These are phyloP conservation scores for Stereocaulon alpinum DNA, from an alignment of 495 filamentous ascomycete genomes.

Conservation along the genomic window DNA sequence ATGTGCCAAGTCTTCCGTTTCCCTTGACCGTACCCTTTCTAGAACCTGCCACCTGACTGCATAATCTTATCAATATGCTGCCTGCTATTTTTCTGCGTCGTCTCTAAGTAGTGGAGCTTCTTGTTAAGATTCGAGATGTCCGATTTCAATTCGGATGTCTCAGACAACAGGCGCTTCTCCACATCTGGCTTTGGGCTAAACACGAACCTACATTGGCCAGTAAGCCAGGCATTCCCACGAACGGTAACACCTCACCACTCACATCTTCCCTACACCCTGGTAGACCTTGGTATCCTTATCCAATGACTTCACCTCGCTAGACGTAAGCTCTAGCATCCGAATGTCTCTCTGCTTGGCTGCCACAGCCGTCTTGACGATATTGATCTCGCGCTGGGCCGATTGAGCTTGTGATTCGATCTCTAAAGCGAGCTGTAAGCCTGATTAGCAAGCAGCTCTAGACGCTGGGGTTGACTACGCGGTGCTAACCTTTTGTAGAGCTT, in stretches of 20 bases:
- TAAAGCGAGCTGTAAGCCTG: slow-evolving; percentile 59
- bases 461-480: too few relatives aligned
- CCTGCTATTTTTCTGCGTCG: slow-evolving; percentile 83
- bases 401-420: slow-evolving; percentile 88
- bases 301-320: slow-evolving; percentile 65
- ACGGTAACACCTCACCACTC: slow-evolving; percentile 25
- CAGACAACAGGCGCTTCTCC: slow-evolving; percentile 63
- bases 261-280: slow-evolving; percentile 97
- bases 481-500: slow-evolving; percentile 82
- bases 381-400: slow-evolving; percentile 83
- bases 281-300: slow-evolving; percentile 77
- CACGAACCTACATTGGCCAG: slow-evolving; percentile 60
- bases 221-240: not conserved
- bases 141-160: slow-evolving; percentile 61
- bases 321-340: slow-evolving; percentile 79
- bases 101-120: slow-evolving; percentile 89
- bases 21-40: too few relatives aligned
- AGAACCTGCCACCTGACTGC: slow-evolving; percentile 34
- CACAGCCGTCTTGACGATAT: slow-evolving; percentile 75
- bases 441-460: slow-evolving; percentile 5
- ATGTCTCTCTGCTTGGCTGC: slow-evolving; percentile 78
- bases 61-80: slow-evolving; percentile 83
- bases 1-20: not conserved
- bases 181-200: slow-evolving; percentile 59
- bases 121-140: slow-evolving; percentile 76